Evolutionary conservation across 2,329 filamentous ascomycete genomes (phyloP), one percentile per base, ranked within the genome.

Genomic region (Cadophora sp.): DNA sequence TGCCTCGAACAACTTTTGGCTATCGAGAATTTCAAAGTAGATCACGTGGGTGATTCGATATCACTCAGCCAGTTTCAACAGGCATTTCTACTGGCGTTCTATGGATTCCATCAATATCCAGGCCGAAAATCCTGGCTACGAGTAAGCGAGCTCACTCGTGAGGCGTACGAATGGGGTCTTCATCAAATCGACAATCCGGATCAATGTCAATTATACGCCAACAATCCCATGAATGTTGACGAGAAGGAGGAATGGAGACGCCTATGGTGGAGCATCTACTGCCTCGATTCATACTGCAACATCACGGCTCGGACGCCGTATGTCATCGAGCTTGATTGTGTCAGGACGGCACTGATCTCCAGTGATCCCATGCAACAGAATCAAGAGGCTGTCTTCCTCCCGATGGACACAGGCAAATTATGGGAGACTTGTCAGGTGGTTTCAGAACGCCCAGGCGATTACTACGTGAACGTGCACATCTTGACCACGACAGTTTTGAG

Each of bases 191-290:
- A 79, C n/a, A 73, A 66, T 62, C 50, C 75, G 45, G 53, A 62
- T 30, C 74, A 73, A 18, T 67, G 68, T 14, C 55, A 73, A 1
- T 76, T 76, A 58, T 72, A 72, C 14, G 73, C 66, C 73, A 74
- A 62, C 71, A 74, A 48, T 22, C 45, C 14, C 14, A 14, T 72
- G 51, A 58, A 73, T 60, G 69, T 75, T 13, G 76, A 77, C n/a
- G 76, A 78, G 6, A 72, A 77, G 1, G 74, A 79, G 62, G 75
- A 78, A 64, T 80, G 78, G 78, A 73, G 77, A 53, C 70, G 69
- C 33, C 59, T 78, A 47, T 80, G 78, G 76, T 79, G 78, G 78
- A 77, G 74, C 64, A 72, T 80, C 41, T 80, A 78, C 66, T 74
- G 76, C 30, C 71, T 80, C 1, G 78, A 80, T 62, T 73, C 76